Evolutionary conservation across 2,329 filamentous ascomycete genomes (phyloP).

Genomic region (Talaromyces sp.): DNA sequence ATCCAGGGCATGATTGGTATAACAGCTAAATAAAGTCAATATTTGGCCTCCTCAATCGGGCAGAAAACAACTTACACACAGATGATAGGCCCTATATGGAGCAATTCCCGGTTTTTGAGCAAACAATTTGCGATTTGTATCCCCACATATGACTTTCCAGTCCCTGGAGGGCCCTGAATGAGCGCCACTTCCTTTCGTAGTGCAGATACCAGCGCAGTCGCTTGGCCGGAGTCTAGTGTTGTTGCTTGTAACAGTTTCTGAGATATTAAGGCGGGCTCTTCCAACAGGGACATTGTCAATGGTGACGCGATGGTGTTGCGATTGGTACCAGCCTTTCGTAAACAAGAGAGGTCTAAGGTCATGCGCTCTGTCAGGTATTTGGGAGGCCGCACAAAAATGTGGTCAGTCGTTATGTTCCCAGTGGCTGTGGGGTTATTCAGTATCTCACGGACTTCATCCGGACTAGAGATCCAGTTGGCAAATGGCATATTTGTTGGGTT

Average conservation of each 20-base stretch:
- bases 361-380: background rate
- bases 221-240: background rate
- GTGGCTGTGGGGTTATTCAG: background rate
- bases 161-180: conserved; percentile 22
- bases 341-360: background rate
- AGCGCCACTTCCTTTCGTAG: conserved; percentile 15
- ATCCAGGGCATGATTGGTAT: background rate
- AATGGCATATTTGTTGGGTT: background rate
- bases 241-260: background rate
- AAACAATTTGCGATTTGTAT: conserved; percentile 18
- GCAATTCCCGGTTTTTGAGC: conserved; percentile 7
- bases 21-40: background rate
- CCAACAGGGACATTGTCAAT: background rate
- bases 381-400: background rate
- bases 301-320: background rate
- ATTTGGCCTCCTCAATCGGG: background rate
- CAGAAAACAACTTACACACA: background rate
- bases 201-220: background rate
- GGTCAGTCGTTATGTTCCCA: background rate
- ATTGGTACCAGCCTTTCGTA: background rate
- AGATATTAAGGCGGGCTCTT: background rate
- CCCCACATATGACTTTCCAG: conserved; percentile 23
- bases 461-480: background rate
- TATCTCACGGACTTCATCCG: background rate
- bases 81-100: background rate